Evolutionary conservation across 2,329 filamentous ascomycete species (phyloP), one percentile per base, ranked within the genome.

Genomic region (Sclerotinia sclerotiorum): DNA sequence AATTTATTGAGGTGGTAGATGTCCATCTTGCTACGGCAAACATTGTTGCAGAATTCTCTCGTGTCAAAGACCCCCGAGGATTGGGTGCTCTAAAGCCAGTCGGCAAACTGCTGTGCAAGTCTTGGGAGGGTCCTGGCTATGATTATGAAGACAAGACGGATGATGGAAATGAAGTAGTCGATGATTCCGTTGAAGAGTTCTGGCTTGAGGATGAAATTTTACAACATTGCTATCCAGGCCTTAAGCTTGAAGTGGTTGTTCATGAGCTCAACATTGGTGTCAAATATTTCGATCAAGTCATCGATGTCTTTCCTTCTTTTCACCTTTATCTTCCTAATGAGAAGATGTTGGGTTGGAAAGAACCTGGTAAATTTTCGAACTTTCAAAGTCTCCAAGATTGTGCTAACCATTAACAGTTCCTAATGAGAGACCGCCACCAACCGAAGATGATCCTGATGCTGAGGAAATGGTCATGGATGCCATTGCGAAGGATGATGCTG

Each of bases 281-380:
- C 32, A 82, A 81, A 71, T 93, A 90, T 76, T 85, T 93, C 76
- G 89, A 88, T 75, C 78, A 82, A 2, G 77, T 90, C 21, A 76
- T 80, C 39, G 82, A 82, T 0, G 76, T 89, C 15, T 84, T 85
- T 68, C 87, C 87, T 3, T 85, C 84, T 0, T 91, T 90, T 75
- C 87, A 90, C 75, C 84, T 82, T 0, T 86, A 87, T 68, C 79
- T 93, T 35, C 84, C 86, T 0, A 92, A 94, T 76, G 86, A 89
- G 72, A 80, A 91, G 72, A 91, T 94, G 88, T 74, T 82, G 29
- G 78, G 82, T 24, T 93, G 86, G 84, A 91, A 88, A 77, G 79
- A 84, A 32, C 88, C 89, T 52, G 71, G 76, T 76, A 68, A 69
- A 71, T 48, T 56, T 19, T 49, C 44, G 7, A 49, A 29, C 11